These are phyloP conservation scores for Protomyces macrosporus DNA, from an alignment of 1,139 yeast species.

Conservation along the genomic window DNA sequence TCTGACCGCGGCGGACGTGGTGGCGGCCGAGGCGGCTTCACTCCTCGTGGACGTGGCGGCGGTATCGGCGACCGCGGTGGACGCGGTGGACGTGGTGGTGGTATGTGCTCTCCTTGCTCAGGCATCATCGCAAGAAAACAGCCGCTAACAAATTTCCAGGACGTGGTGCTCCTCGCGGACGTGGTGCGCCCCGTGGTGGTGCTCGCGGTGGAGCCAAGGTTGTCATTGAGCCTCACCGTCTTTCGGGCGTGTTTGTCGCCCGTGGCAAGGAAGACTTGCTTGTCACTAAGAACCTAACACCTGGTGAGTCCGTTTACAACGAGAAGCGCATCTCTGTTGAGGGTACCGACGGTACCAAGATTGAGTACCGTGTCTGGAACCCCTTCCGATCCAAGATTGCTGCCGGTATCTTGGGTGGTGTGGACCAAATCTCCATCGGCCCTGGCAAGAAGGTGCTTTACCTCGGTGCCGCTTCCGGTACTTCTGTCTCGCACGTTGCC, in stretches of 20 bases:
- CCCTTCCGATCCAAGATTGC: constrained; percentile 99
- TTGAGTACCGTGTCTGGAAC: constrained; percentile 99
- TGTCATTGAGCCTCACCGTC: constrained; percentile 97
- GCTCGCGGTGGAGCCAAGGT: constrained; percentile 89
- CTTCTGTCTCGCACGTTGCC: constrained; percentile 96
- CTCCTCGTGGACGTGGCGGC: constrained; percentile 47
- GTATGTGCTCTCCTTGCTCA: neutral
- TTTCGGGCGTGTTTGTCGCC: constrained; percentile 89
- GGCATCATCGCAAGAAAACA: neutral
- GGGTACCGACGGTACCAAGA: constrained; percentile 82
- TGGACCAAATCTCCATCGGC: constrained; percentile 92
- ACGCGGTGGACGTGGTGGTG: constrained; percentile 25
- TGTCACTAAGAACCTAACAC: constrained; percentile 93
- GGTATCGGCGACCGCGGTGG: constrained; percentile 29
- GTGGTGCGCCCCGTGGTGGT: constrained; percentile 61
- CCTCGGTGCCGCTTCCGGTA: constrained; percentile 99
- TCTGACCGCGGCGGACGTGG: constrained; percentile 36
- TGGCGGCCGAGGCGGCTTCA: constrained; percentile 50
- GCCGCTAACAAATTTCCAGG: constrained; percentile 17
- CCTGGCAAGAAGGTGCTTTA: constrained; percentile 98
- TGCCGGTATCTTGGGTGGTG: constrained; percentile 99
- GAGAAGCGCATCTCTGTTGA: constrained; percentile 94
- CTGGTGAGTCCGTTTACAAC: constrained; percentile 95
- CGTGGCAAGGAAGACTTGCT: constrained; percentile 98
- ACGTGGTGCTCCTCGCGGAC: constrained; percentile 34